phyloP scores from a whole-genome alignment of 169 alveolate species.

The Plasmodium ovale region DNA sequence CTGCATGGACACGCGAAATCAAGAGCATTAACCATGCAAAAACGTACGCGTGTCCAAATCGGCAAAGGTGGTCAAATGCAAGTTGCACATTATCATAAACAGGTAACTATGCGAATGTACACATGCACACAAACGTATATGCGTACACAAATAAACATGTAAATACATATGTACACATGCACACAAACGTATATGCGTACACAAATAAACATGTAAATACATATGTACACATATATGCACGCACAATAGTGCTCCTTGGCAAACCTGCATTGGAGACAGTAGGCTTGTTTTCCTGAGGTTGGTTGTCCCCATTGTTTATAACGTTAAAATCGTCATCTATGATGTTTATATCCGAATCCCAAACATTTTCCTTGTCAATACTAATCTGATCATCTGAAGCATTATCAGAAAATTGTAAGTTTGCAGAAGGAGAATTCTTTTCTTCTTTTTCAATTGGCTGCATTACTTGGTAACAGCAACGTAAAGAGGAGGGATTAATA shows the following conservation, averaged over 20 bases:
- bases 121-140: neutral
- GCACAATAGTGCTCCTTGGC: neutral
- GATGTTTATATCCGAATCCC: conserved; percentile 43
- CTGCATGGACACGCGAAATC: too few relatives aligned
- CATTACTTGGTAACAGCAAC: conserved; percentile 13
- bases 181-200: neutral
- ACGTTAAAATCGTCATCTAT: conserved; percentile 43
- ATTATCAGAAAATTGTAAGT: conserved; percentile 35
- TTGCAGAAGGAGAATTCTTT: neutral
- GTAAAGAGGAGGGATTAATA: neutral
- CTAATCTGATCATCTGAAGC: conserved; percentile 35
- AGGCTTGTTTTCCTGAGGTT: too few relatives aligned
- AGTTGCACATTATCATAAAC: neutral
- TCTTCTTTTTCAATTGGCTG: conserved; percentile 12
- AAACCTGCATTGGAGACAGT: neutral
- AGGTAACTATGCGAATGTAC: neutral
- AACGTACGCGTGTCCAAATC: neutral
- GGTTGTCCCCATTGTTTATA: conserved; percentile 1
- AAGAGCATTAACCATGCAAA: too few relatives aligned
- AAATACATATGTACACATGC: neutral
- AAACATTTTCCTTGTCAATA: conserved; percentile 42
- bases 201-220: neutral
- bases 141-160: neutral
- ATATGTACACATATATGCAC: neutral
- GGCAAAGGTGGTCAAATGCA: neutral